Evolutionary conservation across 176 grass and related monocot species (phyloP), one percentile per base, ranked within the genome.

Genomic region (Poa pratensis): DNA sequence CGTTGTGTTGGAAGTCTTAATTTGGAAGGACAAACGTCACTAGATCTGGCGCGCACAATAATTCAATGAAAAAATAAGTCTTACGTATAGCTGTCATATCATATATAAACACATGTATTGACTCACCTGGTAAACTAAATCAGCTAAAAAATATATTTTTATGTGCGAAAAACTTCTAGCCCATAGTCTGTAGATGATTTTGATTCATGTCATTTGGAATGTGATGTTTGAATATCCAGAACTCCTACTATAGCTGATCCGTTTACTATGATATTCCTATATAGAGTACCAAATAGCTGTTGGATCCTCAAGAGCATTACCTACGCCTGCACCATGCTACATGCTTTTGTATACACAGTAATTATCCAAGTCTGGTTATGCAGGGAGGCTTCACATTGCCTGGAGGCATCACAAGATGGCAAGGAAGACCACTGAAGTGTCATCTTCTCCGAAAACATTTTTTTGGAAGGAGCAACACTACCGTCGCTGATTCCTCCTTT

Each of bases 321-420:
- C 40, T 42, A 42, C 6, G 40, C 40, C 8, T 42, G 40, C 40
- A 42, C 40, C 40, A 42, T 9, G 28, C 13, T 73, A 24, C 7
- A 18, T 20, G 27, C 17, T 76, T 76, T 54, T 53, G 3, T 52
- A 52, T 9, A 30, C 9, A 16, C 15, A 18, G 24, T 75, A 30
- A 66, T 20, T 39, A 19, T 70, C 52, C 2, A 34, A 24, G 49
- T 43, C n/a, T 23, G 28, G 46, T 49, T 73, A 23, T 87, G 39
- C 46, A 81, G 84, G 66, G 48, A 60, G 55, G 84, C 84, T 62
- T 18, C 32, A 7, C 46, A 50, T 30, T 71, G 39, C 75, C 42
- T 67, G 63, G 53, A 34, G 73, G 50, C 43, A 16, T 61, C 84
- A 59, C 11, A n/a, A 19, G 42, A 19, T 19, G 19, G 1, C 10